Conservation (phyloP, 192 early-diverging fungal species). For the Phlyctochytrium arcticum region DNA sequence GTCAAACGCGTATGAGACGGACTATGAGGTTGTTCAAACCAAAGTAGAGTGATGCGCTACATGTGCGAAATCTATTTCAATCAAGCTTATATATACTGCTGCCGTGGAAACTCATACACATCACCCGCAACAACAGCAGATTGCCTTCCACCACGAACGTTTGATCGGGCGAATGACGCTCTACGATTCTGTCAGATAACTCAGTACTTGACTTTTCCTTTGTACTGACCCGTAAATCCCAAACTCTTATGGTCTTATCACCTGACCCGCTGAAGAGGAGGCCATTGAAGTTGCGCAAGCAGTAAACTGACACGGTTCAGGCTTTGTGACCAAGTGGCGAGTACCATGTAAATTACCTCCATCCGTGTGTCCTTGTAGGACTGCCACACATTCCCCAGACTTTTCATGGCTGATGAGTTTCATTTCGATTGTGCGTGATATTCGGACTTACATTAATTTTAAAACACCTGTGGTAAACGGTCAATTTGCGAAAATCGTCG, state of each 20-base stretch:
- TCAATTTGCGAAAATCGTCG: neutral
- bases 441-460: constrained; percentile 27
- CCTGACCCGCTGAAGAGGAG: constrained; percentile 46
- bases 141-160: neutral
- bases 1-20: constrained; percentile 68
- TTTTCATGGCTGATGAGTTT: constrained; percentile 4
- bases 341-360: constrained; percentile 22
- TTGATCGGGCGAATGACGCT: neutral
- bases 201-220: neutral
- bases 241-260: constrained; percentile 42
- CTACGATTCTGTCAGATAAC: neutral
- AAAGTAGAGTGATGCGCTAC: too few relatives aligned
- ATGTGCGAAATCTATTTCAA: too few relatives aligned
- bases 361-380: constrained; percentile 52
- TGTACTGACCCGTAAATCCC: constrained; percentile 35
- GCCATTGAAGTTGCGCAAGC: constrained; percentile 38
- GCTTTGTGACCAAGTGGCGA: neutral
- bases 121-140: neutral
- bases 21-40: too few relatives aligned
- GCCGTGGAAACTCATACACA: too few relatives aligned
- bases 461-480: constrained; percentile 32
- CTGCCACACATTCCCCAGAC: constrained; percentile 41
- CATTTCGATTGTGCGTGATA: too few relatives aligned
- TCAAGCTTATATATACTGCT: too few relatives aligned
- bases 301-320: constrained; percentile 31